These are phyloP conservation scores for Arabidopsis lyrata DNA, from an alignment of 441 rosid genomes.

Conservation along the genomic window DNA sequence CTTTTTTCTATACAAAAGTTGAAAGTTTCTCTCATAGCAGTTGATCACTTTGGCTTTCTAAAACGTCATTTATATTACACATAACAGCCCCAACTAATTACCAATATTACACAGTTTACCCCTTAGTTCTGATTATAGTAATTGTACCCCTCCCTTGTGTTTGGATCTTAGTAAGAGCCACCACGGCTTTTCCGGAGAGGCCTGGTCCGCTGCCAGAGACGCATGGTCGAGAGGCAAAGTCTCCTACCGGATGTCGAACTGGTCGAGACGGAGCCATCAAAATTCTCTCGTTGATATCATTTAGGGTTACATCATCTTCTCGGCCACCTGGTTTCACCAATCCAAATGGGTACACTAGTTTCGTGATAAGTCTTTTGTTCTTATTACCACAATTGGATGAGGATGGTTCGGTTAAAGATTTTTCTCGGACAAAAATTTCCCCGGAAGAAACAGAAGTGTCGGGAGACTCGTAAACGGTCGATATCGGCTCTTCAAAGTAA, in stretches of 20 bases:
- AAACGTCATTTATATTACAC: constrained; percentile 22
- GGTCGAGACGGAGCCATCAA: constrained; percentile 87
- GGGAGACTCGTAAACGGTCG: constrained; percentile 43
- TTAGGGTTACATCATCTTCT: constrained; percentile 80
- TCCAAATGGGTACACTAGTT: constrained; percentile 91
- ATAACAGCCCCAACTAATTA: constrained; percentile 4
- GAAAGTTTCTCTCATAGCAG: constrained; percentile 28
- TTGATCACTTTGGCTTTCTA: constrained; percentile 35
- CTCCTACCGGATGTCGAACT: constrained; percentile 91
- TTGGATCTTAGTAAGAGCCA: constrained; percentile 90
- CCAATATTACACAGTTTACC: constrained; percentile 46
- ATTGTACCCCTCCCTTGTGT: constrained; percentile 98
- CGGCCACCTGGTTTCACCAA: constrained; percentile 92
- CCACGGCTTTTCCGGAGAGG: constrained; percentile 93
- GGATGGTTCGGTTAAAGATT: constrained; percentile 27
- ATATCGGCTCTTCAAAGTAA: constrained; percentile 58
- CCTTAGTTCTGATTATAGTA: constrained; percentile 93
- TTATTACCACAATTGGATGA: constrained; percentile 30
- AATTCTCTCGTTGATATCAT: constrained; percentile 82
- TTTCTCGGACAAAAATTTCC: constrained; percentile 46
- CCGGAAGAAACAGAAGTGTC: constrained; percentile 38
- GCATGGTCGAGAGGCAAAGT: constrained; percentile 79
- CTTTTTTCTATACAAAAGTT: constrained; percentile 39
- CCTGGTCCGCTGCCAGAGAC: constrained; percentile 72
- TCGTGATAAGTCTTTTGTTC: constrained; percentile 55